Conservation (phyloP, 176 grass and related monocot species). For the Avena atlantica region DNA sequence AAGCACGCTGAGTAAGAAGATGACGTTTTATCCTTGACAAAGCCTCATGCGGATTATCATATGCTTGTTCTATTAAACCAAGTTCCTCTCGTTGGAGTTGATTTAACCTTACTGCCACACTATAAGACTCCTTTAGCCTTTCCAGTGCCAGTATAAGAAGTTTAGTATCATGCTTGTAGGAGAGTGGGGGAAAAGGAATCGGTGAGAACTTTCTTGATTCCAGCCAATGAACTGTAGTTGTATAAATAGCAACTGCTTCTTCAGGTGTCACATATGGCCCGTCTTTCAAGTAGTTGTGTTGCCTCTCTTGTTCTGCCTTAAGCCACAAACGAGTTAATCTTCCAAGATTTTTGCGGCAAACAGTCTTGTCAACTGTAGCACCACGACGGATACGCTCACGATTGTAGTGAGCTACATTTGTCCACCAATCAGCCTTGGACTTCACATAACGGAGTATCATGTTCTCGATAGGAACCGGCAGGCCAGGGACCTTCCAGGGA, state of each 20-base stretch:
- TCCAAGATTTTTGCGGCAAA: constrained; percentile 96
- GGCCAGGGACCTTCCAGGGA: constrained; percentile 97
- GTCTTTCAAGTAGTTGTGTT: constrained; percentile 99
- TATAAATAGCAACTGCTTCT: constrained; percentile 97
- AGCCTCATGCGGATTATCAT: constrained; percentile 98
- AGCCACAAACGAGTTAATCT: constrained; percentile 94
- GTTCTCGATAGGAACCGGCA: constrained; percentile 93
- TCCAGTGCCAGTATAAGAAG: constrained; percentile 96
- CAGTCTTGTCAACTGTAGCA: constrained; percentile 98
- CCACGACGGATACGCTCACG: constrained; percentile 95
- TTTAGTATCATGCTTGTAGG: constrained; percentile 98
- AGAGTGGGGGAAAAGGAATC: constrained; percentile 92
- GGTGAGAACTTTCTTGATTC: constrained; percentile 97
- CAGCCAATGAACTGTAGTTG: constrained; percentile 96
- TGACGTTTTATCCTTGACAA: constrained; percentile 97
- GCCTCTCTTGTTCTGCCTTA: constrained; percentile 98
- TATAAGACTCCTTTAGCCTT: constrained; percentile 96
- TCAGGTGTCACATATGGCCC: constrained; percentile 98
- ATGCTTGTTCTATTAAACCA: constrained; percentile 94
- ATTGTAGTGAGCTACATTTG: constrained; percentile 98
- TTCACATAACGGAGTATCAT: constrained; percentile 99
- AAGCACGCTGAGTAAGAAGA: constrained; percentile 97
- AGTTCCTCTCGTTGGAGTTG: constrained; percentile 93
- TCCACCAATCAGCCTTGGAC: constrained; percentile 99
- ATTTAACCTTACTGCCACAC: constrained; percentile 93